Evolutionary conservation across 345 rosid species (phyloP).

Genomic region (Citrus inodora): DNA sequence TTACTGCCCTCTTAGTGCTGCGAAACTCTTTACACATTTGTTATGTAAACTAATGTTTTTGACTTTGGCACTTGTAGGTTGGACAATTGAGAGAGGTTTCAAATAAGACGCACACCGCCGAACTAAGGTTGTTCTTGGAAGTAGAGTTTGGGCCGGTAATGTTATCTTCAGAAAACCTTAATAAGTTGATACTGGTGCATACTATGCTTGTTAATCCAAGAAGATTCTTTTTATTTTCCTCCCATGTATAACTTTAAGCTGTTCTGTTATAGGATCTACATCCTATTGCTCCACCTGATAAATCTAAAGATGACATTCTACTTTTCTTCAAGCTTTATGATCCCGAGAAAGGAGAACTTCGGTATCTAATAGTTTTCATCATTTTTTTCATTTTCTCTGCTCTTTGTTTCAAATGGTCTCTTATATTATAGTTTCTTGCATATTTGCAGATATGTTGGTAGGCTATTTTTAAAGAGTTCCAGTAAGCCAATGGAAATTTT

Average conservation of each 20-base stretch:
- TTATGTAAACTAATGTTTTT: constrained; percentile 2
- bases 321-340: constrained; percentile 92
- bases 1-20: neutral
- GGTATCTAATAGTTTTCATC: constrained; percentile 40
- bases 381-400: neutral
- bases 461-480: constrained; percentile 76
- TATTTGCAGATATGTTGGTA: constrained; percentile 72
- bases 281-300: constrained; percentile 62
- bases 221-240: neutral
- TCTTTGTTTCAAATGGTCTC: constrained; percentile 13
- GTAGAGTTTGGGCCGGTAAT: constrained; percentile 74
- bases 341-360: constrained; percentile 68
- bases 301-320: constrained; percentile 71
- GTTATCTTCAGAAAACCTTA: constrained; percentile 11
- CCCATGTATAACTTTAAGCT: neutral
- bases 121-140: constrained; percentile 87
- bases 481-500: constrained; percentile 77
- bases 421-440: constrained; percentile 17
- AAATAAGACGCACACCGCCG: constrained; percentile 74
- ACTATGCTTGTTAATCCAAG: neutral
- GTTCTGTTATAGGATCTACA: constrained; percentile 55
- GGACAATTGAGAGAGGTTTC: constrained; percentile 87
- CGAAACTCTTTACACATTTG: neutral
- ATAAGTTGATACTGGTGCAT: neutral
- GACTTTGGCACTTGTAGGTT: constrained; percentile 48